Evolutionary conservation across 108 stramenopile genomes (phyloP).

Genomic region (Asterionellopsis glacialis): DNA sequence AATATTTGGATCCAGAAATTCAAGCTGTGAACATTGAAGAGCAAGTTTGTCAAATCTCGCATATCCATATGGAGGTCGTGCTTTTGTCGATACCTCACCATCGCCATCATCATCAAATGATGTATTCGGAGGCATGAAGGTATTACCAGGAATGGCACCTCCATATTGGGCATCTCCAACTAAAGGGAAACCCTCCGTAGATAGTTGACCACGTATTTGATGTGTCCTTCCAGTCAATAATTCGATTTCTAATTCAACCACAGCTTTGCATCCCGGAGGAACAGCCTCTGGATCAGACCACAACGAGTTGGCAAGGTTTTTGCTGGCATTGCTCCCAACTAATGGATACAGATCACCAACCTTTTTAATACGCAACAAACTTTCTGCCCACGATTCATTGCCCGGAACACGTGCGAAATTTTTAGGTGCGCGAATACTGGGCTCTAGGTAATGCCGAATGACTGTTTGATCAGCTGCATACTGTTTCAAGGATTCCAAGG

Average conservation of each 20-base stretch:
- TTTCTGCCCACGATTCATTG: slow-evolving; percentile 60
- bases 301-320: slow-evolving; percentile 12
- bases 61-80: slow-evolving; percentile 1
- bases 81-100: neutral
- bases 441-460: slow-evolving; percentile 70
- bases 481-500: slow-evolving; percentile 22
- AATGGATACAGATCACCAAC: slow-evolving; percentile 43
- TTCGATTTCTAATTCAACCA: slow-evolving; percentile 65
- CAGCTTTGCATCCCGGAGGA: slow-evolving; percentile 49
- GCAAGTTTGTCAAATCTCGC: slow-evolving; percentile 51
- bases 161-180: slow-evolving; percentile 82
- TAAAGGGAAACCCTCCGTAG: slow-evolving; percentile 65
- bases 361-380: slow-evolving; percentile 51
- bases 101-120: neutral
- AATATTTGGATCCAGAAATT: slow-evolving; percentile 44
- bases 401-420: slow-evolving; percentile 29
- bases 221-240: slow-evolving; percentile 83
- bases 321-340: slow-evolving; percentile 23
- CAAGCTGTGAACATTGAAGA: slow-evolving; percentile 61
- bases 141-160: slow-evolving; percentile 41
- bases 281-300: slow-evolving; percentile 18
- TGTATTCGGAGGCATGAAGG: neutral
- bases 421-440: slow-evolving; percentile 65
- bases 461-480: slow-evolving; percentile 23
- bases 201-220: slow-evolving; percentile 86